Percentiles rank a stretch among this genome's conserved stretches.
These are phyloP conservation scores for Lipomyces starkeyi DNA, from an alignment of 805 yeast species.

Conservation along the genomic window DNA sequence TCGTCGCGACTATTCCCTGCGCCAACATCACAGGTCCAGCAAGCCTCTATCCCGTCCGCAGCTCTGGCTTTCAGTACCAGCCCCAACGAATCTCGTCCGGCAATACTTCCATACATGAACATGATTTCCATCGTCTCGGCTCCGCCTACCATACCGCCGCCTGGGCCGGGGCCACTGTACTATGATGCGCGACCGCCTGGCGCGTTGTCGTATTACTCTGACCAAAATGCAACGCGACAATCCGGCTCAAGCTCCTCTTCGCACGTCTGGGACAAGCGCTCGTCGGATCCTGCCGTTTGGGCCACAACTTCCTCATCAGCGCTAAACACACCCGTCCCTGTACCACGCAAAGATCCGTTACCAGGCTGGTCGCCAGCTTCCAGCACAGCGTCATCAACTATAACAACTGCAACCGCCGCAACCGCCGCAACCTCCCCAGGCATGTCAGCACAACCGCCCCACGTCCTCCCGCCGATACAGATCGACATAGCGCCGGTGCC, in stretches of 20 bases:
- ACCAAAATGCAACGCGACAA: neutral
- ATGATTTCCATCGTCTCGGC: slow-evolving; percentile 8
- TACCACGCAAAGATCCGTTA: neutral
- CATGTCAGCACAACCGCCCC: neutral
- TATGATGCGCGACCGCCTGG: slow-evolving; percentile 2
- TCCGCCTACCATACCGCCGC: slow-evolving; percentile 7
- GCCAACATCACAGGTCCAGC: neutral
- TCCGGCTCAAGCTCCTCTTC: neutral
- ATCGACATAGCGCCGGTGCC: neutral
- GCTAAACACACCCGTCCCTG: neutral
- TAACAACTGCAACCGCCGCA: slow-evolving; percentile 7
- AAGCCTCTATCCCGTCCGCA: neutral
- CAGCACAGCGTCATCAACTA: slow-evolving; percentile 8
- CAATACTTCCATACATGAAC: slow-evolving; percentile 12
- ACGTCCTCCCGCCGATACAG: slow-evolving; percentile 5
- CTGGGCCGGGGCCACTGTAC: neutral
- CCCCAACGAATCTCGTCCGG: slow-evolving; percentile 11
- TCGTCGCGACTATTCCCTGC: neutral
- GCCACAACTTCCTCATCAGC: slow-evolving; percentile 7
- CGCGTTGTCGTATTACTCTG: neutral
- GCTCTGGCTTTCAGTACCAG: neutral
- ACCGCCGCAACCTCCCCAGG: slow-evolving; percentile 5
- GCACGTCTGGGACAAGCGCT: slow-evolving; percentile 9
- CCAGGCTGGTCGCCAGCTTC: slow-evolving; percentile 1
- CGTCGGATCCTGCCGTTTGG: slow-evolving; percentile 19